These are phyloP conservation scores for Immersiella caudata DNA, from an alignment of 495 filamentous ascomycete genomes.

Conservation along the genomic window DNA sequence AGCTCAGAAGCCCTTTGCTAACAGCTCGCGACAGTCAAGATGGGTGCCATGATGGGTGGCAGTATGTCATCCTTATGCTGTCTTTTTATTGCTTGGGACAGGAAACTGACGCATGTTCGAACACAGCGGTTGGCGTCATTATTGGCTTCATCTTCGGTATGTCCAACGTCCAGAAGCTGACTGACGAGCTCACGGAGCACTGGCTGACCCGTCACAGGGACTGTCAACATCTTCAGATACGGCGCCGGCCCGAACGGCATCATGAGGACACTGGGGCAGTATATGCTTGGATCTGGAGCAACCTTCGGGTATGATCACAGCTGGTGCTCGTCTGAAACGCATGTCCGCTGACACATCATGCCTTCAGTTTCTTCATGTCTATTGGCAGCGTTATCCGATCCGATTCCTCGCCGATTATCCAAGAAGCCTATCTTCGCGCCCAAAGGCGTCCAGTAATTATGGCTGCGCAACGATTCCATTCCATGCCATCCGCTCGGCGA, in stretches of 20 bases:
- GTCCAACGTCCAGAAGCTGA: background rate
- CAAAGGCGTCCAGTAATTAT: conserved; percentile 65
- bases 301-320: conserved; percentile 78
- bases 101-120: conserved; percentile 20
- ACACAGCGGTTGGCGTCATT: conserved; percentile 83
- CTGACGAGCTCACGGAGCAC: background rate
- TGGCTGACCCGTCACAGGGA: conserved; percentile 58
- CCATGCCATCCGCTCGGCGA: conserved; percentile 21
- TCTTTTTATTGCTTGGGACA: background rate
- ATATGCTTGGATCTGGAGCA: conserved; percentile 95
- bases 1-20: background rate
- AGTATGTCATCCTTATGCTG: conserved; percentile 62
- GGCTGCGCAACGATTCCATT: conserved; percentile 53
- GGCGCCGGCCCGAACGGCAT: conserved; percentile 92
- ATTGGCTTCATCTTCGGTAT: conserved; percentile 98
- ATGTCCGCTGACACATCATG: background rate
- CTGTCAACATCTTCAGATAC: conserved; percentile 90
- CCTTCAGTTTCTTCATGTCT: conserved; percentile 94
- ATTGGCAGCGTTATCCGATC: conserved; percentile 95
- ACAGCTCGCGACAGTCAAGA: conserved; percentile 71
- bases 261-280: conserved; percentile 90
- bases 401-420: conserved; percentile 65
- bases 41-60: conserved; percentile 97
- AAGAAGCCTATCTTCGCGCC: conserved; percentile 63
- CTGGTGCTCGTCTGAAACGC: background rate